These are phyloP conservation scores for Tulasnella sp. DNA, from an alignment of 768 basidiomycete genomes.

Conservation along the genomic window DNA sequence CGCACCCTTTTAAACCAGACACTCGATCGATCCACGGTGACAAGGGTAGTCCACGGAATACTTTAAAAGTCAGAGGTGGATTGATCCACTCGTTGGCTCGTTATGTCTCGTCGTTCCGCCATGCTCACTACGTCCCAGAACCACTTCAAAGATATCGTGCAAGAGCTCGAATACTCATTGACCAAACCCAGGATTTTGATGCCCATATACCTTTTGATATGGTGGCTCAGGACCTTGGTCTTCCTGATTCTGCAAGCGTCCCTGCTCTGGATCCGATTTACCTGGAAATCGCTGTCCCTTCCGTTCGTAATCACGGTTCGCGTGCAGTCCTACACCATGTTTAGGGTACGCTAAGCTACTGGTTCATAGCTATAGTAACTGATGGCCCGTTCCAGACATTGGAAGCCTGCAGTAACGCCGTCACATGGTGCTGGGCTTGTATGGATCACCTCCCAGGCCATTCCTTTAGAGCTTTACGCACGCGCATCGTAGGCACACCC, in stretches of 20 bases:
- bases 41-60: background rate
- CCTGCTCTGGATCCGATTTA: background rate
- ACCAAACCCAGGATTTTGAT: background rate
- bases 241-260: background rate
- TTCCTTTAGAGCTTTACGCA: background rate
- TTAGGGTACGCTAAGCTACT: background rate
- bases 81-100: background rate
- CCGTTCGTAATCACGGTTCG: background rate
- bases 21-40: background rate
- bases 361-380: background rate
- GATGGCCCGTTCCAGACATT: background rate
- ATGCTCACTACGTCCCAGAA: background rate
- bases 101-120: background rate
- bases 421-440: background rate
- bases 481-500: background rate
- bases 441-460: background rate
- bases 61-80: background rate
- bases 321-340: background rate
- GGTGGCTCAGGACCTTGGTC: background rate
- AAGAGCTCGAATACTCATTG: background rate
- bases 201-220: background rate
- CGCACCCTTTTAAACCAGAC: background rate
- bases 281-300: background rate
- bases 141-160: background rate
- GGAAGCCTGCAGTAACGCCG: background rate